phyloP scores from a whole-genome alignment of 83 land plant species.

The Picea abies region DNA sequence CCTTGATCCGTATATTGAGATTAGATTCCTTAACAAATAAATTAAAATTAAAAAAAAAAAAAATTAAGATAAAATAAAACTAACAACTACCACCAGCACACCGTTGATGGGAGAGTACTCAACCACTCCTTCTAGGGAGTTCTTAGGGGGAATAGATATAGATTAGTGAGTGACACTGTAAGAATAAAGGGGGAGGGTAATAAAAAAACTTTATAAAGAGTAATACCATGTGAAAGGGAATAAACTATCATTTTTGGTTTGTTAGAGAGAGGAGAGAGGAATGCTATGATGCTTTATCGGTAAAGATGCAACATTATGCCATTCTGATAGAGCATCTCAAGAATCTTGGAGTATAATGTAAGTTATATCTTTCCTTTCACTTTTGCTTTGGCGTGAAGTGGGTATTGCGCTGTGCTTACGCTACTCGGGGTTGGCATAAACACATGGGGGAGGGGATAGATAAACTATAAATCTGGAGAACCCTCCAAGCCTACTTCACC shows the following conservation, averaged over 20 bases:
- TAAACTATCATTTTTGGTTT: neutral
- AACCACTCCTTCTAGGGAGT: too few relatives aligned
- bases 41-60: too few relatives aligned
- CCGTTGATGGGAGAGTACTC: too few relatives aligned
- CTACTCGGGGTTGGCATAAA: neutral
- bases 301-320: neutral
- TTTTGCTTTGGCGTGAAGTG: constrained; percentile 11
- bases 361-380: neutral
- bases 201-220: neutral
- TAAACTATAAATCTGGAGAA: too few relatives aligned
- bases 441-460: too few relatives aligned
- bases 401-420: constrained; percentile 15
- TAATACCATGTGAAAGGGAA: neutral
- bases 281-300: constrained; percentile 1
- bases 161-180: too few relatives aligned
- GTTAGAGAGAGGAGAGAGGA: neutral
- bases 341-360: constrained; percentile 15
- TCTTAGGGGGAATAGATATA: too few relatives aligned
- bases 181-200: neutral
- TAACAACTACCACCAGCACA: too few relatives aligned
- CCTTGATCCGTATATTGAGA: too few relatives aligned
- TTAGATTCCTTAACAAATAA: too few relatives aligned
- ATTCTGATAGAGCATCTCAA: neutral
- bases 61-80: too few relatives aligned
- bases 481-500: neutral